A percentile compares a stretch with the other conserved stretches of the same genome.
phyloP scores from a whole-genome alignment of 192 early-diverging fungal species.

The Dimargaris cristalligena region DNA sequence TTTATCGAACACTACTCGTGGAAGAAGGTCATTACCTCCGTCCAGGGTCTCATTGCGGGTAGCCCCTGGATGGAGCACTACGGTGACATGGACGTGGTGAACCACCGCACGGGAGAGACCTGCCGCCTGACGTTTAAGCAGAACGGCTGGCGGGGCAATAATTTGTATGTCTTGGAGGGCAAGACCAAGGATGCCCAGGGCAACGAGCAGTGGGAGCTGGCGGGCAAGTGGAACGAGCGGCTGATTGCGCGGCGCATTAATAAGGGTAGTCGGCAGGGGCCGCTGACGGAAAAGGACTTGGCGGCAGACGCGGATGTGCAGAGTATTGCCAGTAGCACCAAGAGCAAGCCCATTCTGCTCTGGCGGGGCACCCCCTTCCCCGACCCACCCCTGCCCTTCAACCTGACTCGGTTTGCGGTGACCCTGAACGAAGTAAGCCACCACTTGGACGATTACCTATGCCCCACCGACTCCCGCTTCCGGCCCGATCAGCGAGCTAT shows the following conservation, averaged over 20 bases:
- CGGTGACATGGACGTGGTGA: constrained; percentile 67
- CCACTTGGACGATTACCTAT: constrained; percentile 37
- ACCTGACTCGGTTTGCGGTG: constrained; percentile 61
- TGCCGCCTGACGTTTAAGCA: constrained; percentile 63
- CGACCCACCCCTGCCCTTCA: constrained; percentile 37
- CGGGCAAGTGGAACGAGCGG: constrained; percentile 48
- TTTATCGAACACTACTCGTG: constrained; percentile 65
- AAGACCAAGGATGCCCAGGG: constrained; percentile 30
- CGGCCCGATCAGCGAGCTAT: constrained; percentile 74
- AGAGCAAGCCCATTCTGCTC: constrained; percentile 32
- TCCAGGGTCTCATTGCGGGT: constrained; percentile 75
- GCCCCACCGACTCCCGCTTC: constrained; percentile 67
- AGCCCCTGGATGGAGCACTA: constrained; percentile 71
- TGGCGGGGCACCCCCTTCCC: constrained; percentile 42
- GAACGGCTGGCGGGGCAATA: constrained; percentile 51
- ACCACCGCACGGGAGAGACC: constrained; percentile 69
- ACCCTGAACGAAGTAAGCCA: constrained; percentile 54
- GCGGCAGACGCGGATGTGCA: neutral
- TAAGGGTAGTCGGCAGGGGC: constrained; percentile 9
- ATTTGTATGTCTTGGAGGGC: constrained; percentile 41
- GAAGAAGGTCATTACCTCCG: constrained; percentile 75
- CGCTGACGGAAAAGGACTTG: constrained; percentile 20
- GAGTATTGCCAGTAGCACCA: neutral
- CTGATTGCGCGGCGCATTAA: constrained; percentile 33
- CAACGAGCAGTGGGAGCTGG: constrained; percentile 38